A percentile compares a stretch with the other conserved stretches of the same genome.
phyloP scores from a whole-genome alignment of 345 rosid species.

The Cochlearia excelsa region DNA sequence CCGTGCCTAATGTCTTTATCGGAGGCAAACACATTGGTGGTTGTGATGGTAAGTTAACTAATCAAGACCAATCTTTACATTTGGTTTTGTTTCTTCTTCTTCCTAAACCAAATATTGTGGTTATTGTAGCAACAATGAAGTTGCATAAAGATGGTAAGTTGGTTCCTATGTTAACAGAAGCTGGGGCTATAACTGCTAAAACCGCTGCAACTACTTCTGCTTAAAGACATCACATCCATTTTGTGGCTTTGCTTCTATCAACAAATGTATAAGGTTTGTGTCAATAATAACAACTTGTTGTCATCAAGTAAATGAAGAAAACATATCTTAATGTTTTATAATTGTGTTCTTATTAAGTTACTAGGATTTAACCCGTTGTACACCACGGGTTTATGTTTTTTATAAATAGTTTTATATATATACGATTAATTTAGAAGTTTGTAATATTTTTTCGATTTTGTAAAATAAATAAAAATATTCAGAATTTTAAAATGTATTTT shows the following conservation, averaged over 20 bases:
- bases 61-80: not conserved
- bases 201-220: constrained; percentile 38
- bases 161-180: constrained; percentile 69
- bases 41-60: constrained; percentile 51
- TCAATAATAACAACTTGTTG: constrained; percentile 14
- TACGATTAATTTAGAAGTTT: no score
- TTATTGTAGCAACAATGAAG: constrained; percentile 52
- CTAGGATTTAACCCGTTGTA: no score
- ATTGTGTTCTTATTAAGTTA: no score
- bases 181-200: constrained; percentile 55
- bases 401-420: no score
- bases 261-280: constrained; percentile 12
- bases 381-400: no score
- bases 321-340: no score
- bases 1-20: constrained; percentile 73
- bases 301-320: no score
- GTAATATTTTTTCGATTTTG: no score
- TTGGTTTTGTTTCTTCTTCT: not conserved
- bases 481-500: no score
- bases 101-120: not conserved
- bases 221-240: constrained; percentile 15
- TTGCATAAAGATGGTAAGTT: constrained; percentile 58
- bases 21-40: constrained; percentile 87
- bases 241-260: no score
- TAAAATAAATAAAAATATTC: no score